Base-by-base conservation (phyloP, 2,329 filamentous ascomycete genomes). In the Chaetomiaceae sp. region DNA sequence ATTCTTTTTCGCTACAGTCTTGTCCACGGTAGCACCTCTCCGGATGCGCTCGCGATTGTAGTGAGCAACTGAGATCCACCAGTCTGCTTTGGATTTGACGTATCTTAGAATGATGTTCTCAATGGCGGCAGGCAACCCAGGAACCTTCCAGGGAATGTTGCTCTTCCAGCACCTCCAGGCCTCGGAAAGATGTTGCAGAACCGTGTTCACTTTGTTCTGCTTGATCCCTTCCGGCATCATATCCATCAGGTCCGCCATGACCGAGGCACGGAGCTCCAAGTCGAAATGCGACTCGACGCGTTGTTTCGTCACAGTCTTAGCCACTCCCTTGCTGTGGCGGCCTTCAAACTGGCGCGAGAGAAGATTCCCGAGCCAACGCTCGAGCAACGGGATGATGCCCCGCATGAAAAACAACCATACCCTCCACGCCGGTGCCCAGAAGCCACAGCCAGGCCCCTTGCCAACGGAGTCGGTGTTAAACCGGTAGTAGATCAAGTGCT, bases 191-290 rank as follows among this genome's bases (percentile, higher is more conserved):
- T 99, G 95, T 66, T 97, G 94, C 49, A 99, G 76, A 40, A 99
- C 92, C 1, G 91, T 96, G 71, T 99, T 96, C 70, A 99, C 90
- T 74, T 99, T 99, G 76, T 94, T 99, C 69, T 99, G 94, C 71
- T 96, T 96, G 75, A 99, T 97, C 61, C 94, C 94, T 69, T 99
- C 95, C 0, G 94, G 94, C 94, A 99, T 99, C 95, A 99, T 99
- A 66, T 99, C 94, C 88, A 96, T 96, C 46, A 99, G 77, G 72
- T 99, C 94, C 40, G 92, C 90, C 92, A 99, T 99, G 60, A 99
- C 94, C 0, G 94, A 96, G 14, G 95, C 95, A 65, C 94, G 89
- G 46, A 99, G 84, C 72, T 99, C 94, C 52, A 99, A 79, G 72
- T 99, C 94, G 66, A 96, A 99, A 68, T 99, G 95, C 21, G 94